Percentiles rank a stretch among this genome's conserved stretches.
These are phyloP conservation scores for Scopulariopsis brevicaulis DNA, from an alignment of 2,329 filamentous ascomycete genomes.

Conservation along the genomic window DNA sequence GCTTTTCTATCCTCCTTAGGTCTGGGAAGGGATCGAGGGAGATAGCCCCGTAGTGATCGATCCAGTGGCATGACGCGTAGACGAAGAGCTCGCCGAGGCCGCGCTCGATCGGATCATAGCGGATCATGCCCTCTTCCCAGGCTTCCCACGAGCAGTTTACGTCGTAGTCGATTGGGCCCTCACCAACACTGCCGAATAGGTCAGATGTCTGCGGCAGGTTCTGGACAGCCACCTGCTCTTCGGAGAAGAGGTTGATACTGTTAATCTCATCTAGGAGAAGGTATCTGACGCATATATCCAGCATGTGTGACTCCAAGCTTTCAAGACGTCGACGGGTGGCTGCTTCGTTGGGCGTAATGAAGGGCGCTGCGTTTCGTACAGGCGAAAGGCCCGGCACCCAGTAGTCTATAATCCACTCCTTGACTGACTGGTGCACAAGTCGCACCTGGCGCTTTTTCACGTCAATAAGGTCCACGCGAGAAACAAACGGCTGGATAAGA, in stretches of 20 bases:
- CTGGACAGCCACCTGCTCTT: slow-evolving; percentile 9
- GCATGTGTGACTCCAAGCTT: slow-evolving; percentile 11
- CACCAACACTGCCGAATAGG: slow-evolving; percentile 12
- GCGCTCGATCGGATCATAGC: slow-evolving; percentile 11
- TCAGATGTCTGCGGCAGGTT: background rate
- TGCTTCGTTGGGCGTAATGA: too few relatives aligned
- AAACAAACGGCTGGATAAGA: slow-evolving; percentile 11
- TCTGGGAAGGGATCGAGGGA: slow-evolving; percentile 8
- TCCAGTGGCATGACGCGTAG: slow-evolving; percentile 23
- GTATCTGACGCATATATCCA: slow-evolving; percentile 16
- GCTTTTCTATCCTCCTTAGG: slow-evolving; percentile 10
- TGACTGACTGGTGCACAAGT: slow-evolving; percentile 10
- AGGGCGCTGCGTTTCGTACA: background rate
- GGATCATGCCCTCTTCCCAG: slow-evolving; percentile 18
- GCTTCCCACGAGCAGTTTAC: slow-evolving; percentile 15
- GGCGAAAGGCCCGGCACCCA: slow-evolving; percentile 7
- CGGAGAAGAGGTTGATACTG: slow-evolving; percentile 14
- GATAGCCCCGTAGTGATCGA: slow-evolving; percentile 16
- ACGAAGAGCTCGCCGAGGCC: slow-evolving; percentile 15
- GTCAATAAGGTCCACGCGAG: slow-evolving; percentile 6
- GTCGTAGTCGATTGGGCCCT: slow-evolving; percentile 10
- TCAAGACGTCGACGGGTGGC: slow-evolving; percentile 1
- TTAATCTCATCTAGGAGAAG: slow-evolving; percentile 16
- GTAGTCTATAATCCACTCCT: slow-evolving; percentile 6
- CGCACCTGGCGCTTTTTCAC: slow-evolving; percentile 9